Evolutionary conservation across 345 rosid genomes (phyloP).

Genomic region (Populus deltoides): DNA sequence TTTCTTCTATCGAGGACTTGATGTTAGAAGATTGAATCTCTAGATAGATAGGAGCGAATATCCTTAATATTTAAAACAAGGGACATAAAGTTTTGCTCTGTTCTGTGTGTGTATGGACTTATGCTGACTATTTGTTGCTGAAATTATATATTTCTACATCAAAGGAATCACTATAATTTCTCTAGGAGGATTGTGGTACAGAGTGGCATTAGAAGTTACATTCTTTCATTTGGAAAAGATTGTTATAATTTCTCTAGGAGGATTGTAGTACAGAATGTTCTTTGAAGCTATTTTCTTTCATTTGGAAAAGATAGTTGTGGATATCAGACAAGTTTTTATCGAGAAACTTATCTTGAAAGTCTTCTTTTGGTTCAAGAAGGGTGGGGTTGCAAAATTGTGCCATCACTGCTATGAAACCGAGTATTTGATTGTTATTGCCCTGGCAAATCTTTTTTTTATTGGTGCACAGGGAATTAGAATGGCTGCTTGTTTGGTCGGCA

Average conservation of each 20-base stretch:
- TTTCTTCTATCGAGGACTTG: background rate
- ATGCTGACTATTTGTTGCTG: background rate
- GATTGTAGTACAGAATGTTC: background rate
- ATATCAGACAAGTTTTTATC: background rate
- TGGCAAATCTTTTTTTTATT: background rate
- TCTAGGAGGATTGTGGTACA: background rate
- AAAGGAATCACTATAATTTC: background rate
- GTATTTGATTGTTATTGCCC: background rate
- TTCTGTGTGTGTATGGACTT: background rate
- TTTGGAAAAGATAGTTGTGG: background rate
- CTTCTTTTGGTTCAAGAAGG: background rate
- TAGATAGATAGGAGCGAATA: background rate
- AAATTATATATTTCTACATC: background rate
- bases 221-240: background rate
- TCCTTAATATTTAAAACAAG: background rate
- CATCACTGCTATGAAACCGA: background rate
- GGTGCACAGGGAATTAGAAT: background rate
- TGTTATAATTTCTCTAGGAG: background rate
- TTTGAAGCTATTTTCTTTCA: background rate
- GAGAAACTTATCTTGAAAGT: background rate
- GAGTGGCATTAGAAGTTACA: background rate
- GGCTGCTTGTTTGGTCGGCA: background rate
- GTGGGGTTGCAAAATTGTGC: conserved; percentile 1
- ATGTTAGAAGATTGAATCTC: background rate
- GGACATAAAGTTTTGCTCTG: background rate